phyloP scores from a whole-genome alignment of 2,329 filamentous ascomycete species.

The Chalara sp. region DNA sequence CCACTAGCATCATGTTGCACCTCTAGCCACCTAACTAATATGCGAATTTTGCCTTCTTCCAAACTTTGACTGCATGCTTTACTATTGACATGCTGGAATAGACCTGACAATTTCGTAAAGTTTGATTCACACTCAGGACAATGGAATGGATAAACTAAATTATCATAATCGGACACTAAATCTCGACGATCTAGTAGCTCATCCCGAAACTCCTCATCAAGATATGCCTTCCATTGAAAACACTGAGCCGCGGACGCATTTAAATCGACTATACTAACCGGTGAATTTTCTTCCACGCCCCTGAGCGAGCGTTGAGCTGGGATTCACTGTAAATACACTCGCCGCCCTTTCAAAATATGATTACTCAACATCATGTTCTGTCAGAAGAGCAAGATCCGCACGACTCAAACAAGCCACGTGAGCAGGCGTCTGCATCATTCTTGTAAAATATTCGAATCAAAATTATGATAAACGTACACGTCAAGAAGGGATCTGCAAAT shows the following conservation, averaged over 20 bases:
- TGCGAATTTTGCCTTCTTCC: not conserved
- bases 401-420: too few species aligned
- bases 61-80: not conserved
- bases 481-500: too few species aligned
- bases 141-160: conserved; percentile 6
- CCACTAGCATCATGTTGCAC: not conserved
- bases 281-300: too few species aligned
- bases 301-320: too few species aligned
- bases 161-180: conserved; percentile 1
- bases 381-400: too few species aligned
- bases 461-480: too few species aligned
- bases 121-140: conserved; percentile 2
- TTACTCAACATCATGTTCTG: too few species aligned
- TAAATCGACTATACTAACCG: conserved; percentile 5
- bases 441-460: too few species aligned
- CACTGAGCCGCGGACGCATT: conserved; percentile 5
- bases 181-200: conserved; percentile 4
- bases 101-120: conserved; percentile 6
- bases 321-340: too few species aligned
- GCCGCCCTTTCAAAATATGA: too few species aligned
- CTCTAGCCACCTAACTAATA: not conserved
- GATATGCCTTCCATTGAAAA: conserved; percentile 6
- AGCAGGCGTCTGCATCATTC: too few species aligned
- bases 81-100: not conserved
- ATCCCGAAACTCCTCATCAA: conserved; percentile 3